phyloP scores from a whole-genome alignment of 768 basidiomycete genomes.

The Mycena polygramma region DNA sequence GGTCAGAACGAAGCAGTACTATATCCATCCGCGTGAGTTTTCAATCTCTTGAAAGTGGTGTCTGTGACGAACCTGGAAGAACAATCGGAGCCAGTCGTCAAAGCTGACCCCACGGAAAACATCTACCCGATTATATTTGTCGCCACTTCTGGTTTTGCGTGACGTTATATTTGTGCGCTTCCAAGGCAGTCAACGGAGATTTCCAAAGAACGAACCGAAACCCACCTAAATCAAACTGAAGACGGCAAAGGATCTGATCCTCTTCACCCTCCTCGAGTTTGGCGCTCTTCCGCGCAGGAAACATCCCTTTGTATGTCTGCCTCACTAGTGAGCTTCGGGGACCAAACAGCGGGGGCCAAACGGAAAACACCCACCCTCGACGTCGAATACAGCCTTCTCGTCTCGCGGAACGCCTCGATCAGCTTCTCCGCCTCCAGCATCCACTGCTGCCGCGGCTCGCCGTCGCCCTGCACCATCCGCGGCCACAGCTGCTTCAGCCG shows the following conservation, averaged over 20 bases:
- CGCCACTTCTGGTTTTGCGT: conserved; percentile 60
- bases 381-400: conserved; percentile 84
- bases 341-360: not conserved
- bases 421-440: conserved; percentile 86
- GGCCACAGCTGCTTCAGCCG: conserved; percentile 75
- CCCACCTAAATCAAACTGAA: conserved; percentile 81
- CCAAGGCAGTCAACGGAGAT: not conserved
- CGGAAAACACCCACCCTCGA: conserved; percentile 67
- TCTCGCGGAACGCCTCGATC: conserved; percentile 91
- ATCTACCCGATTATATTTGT: conserved; percentile 62
- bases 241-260: conserved; percentile 79
- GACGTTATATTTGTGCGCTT: conserved; percentile 71
- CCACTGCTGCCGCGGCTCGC: conserved; percentile 78
- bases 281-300: conserved; percentile 50
- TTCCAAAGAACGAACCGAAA: conserved; percentile 11
- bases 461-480: conserved; percentile 62
- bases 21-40: conserved; percentile 9
- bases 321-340: not conserved
- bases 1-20: conserved; percentile 85
- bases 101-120: conserved; percentile 86
- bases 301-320: conserved; percentile 27
- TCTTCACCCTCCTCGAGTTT: conserved; percentile 66
- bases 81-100: conserved; percentile 86
- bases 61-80: conserved; percentile 84
- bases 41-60: not conserved